Evolutionary conservation across 345 rosid species (phyloP), one percentile per base, ranked within the genome.

Genomic region (Lumnitzera racemosa): DNA sequence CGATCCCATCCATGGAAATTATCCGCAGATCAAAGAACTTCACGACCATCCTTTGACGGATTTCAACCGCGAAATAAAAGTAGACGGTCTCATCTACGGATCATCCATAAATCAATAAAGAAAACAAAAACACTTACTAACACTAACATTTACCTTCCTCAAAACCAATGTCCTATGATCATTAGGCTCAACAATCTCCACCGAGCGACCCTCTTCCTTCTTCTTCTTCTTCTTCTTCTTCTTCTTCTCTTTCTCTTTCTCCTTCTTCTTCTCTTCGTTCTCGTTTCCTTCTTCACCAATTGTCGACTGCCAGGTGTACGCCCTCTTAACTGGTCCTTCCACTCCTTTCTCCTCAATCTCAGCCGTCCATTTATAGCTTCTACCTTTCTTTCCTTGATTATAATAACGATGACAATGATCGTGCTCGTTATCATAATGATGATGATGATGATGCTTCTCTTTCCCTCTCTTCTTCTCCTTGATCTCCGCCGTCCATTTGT

Each of bases 401-500:
- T 20, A 20, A 20, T 1, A 20, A 20, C 20, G 20, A 20, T 20
- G 20, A 20, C 1, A 20, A 20, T 20, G 20, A 20, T 20, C 20
- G 20, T 20, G 20, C 20, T 20, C 20, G 1, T 20, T 20, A 20
- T 20, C 20, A 20, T 20, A 20, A 20, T 20, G 20, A 20, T 20
- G 20, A 20, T 20, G 20, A 20, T 20, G 20, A 20, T 20, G 20
- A 20, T 20, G 20, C 20, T 20, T 20, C 20, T 20, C 20, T 20
- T 20, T 20, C 20, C 20, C 20, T 20, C 20, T 20, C 20, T 20
- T 20, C 0, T 20, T 20, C 20, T 20, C 20, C 20, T 86, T 85
- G 54, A 90, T 52, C 83, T 94, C 95, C 55, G 95, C 77, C 57
- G 76, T 78, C 97, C 97, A 87, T 67, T 62, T 86, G 72, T 81